Base-by-base conservation (phyloP, 148 eudicot genomes). In the Suaeda aralocaspica region DNA sequence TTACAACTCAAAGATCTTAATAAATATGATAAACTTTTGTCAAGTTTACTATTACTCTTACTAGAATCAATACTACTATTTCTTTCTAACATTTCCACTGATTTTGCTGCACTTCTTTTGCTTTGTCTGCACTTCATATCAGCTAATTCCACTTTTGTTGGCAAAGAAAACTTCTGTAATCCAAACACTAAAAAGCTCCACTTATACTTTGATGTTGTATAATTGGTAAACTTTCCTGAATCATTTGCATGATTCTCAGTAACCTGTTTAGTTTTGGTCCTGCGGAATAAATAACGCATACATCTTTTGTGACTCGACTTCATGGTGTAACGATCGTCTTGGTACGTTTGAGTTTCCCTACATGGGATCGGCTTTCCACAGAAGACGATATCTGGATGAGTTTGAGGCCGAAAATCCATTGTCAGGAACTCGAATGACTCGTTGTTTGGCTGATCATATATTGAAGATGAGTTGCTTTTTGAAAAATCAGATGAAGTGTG, bases 81-180 rank as follows among this genome's bases (percentile, higher is more conserved):
- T 50, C 28, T 77, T 59, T 59, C 46, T 36, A 71, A 39, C 56
- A 65, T 66, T 21, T 71, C 75, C 39, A 77, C 25, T 21, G 75
- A 57, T 39, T 59, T 71, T 28, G 75, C 30, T 28, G 75, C 30
- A 13, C 67, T 46, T 28, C 30, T 71, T 22, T 28, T 72, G 25
- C 64, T 77, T 59, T 64, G 80, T 42, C 80, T 77, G 8, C 19
- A 58, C 74, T 63, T 77, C 55, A 77, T 71, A 72, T 77, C 80
- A 66, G 41, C 70, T 34, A 76, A 30, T 4, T 76, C 48, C 33
- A 64, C 56, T 2, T 39, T 63, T 31, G 53, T 69, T 25, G 79
- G 74, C 7, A 56, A 52, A 1, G 70, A 53, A 70, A 42, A 44
- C 7, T n/a, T 63, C 9, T 76, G 79, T 34, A 70, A 56, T 25